Conservation (phyloP, 177 flowering plant genomes). For the Vitis hybrid region DNA sequence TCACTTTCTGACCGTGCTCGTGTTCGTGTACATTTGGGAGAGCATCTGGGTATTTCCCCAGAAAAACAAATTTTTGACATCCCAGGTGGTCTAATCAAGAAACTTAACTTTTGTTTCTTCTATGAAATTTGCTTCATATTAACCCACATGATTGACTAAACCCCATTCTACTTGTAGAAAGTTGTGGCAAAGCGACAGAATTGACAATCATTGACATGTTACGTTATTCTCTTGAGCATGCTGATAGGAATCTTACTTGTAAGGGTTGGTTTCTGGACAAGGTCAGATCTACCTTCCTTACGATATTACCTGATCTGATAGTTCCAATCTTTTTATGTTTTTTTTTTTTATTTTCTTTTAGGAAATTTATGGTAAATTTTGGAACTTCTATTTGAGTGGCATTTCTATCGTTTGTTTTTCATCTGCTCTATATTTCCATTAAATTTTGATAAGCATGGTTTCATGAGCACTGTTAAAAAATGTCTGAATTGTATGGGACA, state of each 20-base stretch:
- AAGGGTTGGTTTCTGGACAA: slow-evolving; percentile 24
- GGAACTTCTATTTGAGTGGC: no score
- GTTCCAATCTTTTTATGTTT: no score
- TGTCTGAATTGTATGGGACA: no score
- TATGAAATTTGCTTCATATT: not conserved
- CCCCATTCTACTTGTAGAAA: slow-evolving; percentile 45
- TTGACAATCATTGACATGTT: slow-evolving; percentile 56
- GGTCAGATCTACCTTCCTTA: slow-evolving; percentile 27
- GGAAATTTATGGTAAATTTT: no score
- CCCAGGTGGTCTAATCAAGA: slow-evolving; percentile 51
- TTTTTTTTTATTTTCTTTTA: no score
- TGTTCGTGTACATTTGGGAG: slow-evolving; percentile 64
- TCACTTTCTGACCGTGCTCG: slow-evolving; percentile 55
- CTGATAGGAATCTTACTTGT: slow-evolving; percentile 64
- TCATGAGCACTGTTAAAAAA: no score
- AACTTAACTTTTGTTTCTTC: not conserved
- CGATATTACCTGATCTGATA: no score
- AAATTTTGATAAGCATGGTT: no score
- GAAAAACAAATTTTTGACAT: slow-evolving; percentile 78
- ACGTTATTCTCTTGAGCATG: slow-evolving; percentile 70
- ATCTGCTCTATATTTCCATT: no score
- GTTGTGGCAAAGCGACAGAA: slow-evolving; percentile 39
- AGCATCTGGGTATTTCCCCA: slow-evolving; percentile 73
- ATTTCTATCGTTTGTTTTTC: no score
- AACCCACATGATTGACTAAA: not conserved